A percentile compares a stretch with the other conserved stretches of the same genome.
Evolutionary conservation across 2,329 filamentous ascomycete genomes (phyloP).

Genomic region (Clonostachys rosea): DNA sequence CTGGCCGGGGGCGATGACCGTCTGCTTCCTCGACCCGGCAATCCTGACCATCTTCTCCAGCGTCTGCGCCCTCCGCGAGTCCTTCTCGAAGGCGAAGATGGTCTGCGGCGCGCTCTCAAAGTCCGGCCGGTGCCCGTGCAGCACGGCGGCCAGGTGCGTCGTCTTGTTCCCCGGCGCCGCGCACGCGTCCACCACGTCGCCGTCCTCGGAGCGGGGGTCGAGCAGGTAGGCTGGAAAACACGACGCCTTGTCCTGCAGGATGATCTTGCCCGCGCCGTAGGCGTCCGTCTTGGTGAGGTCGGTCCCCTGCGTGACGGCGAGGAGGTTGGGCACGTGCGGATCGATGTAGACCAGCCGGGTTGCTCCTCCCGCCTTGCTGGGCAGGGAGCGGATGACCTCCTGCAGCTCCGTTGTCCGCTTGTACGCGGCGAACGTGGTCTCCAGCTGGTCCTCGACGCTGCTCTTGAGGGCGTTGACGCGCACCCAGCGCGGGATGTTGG

Average conservation of each 20-base stretch:
- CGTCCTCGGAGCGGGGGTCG: constrained; percentile 60
- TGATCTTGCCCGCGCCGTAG: constrained; percentile 73
- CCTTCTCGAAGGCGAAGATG: constrained; percentile 79
- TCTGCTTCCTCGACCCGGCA: constrained; percentile 65
- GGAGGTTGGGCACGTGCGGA: constrained; percentile 72
- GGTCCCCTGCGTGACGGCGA: constrained; percentile 69
- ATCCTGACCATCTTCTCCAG: constrained; percentile 79
- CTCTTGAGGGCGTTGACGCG: constrained; percentile 78
- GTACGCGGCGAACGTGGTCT: constrained; percentile 67
- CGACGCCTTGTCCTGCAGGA: constrained; percentile 93
- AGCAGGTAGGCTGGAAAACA: constrained; percentile 93
- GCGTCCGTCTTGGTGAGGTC: constrained; percentile 71
- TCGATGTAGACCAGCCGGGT: constrained; percentile 66
- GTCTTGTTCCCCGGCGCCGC: constrained; percentile 97
- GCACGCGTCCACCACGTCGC: constrained; percentile 86
- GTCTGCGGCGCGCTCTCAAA: constrained; percentile 22
- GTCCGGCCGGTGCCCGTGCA: constrained; percentile 39
- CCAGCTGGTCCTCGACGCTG: constrained; percentile 66
- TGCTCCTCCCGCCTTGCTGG: constrained; percentile 4
- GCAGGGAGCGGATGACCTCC: constrained; percentile 42
- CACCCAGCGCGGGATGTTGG: constrained; percentile 82
- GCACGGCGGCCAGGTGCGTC: constrained; percentile 80
- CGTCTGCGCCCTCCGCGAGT: constrained; percentile 65
- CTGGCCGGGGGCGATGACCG: constrained; percentile 65
- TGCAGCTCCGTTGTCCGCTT: constrained; percentile 48